Evolutionary conservation across 805 yeast genomes (phyloP).

Genomic region (Naumovozyma baii): DNA sequence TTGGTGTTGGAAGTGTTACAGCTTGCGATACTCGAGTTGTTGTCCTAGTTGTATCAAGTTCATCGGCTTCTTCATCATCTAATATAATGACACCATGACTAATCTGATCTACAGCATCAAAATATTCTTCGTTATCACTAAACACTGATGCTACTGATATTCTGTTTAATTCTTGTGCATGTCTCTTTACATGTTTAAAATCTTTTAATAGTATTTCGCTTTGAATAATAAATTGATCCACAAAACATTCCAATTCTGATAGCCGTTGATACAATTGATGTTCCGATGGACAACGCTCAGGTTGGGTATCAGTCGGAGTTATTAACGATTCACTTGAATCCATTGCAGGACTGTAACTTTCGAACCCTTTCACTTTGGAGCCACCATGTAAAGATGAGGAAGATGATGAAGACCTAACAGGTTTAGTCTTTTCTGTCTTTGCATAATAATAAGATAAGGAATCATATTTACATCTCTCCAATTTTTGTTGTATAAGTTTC

Average conservation of each 20-base stretch:
- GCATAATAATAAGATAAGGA: conserved; percentile 18
- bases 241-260: conserved; percentile 16
- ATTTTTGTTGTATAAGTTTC: conserved; percentile 18
- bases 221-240: conserved; percentile 17
- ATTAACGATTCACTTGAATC: conserved; percentile 5
- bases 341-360: conserved; percentile 1
- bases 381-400: conserved; percentile 9
- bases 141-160: conserved; percentile 23
- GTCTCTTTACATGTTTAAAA: conserved; percentile 9
- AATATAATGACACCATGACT: conserved; percentile 48
- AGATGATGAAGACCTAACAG: conserved; percentile 9
- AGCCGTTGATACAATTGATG: conserved; percentile 22
- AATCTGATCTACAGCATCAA: conserved; percentile 56
- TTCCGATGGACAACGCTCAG: conserved; percentile 1
- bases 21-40: neutral
- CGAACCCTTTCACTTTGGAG: conserved; percentile 5
- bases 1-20: neutral
- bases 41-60: conserved; percentile 2
- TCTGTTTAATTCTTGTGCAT: conserved; percentile 8
- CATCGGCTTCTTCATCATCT: conserved; percentile 28
- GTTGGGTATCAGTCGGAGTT: conserved; percentile 2
- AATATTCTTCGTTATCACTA: conserved; percentile 43
- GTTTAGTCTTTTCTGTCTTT: conserved; percentile 1
- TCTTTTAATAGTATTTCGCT: conserved; percentile 15
- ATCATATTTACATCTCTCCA: conserved; percentile 23